Conservation (phyloP, 768 basidiomycete genomes). For the Steccherinum ochraceum region DNA sequence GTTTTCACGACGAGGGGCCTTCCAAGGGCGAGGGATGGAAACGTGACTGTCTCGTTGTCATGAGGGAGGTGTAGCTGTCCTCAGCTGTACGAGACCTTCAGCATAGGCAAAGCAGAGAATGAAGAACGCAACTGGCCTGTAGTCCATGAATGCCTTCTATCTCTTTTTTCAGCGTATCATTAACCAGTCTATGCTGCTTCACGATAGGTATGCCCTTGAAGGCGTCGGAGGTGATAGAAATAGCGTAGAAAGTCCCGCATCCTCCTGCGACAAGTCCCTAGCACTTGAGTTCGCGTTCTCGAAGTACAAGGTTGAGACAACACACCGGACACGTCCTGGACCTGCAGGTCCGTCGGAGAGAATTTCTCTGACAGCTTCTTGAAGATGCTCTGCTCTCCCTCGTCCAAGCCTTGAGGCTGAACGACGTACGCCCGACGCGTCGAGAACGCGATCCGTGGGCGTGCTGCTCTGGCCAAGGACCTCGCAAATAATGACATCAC, state of each 20-base stretch:
- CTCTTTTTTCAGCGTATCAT: conserved; percentile 78
- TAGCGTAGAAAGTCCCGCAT: conserved; percentile 96
- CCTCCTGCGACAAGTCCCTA: conserved; percentile 52
- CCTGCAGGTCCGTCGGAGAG: conserved; percentile 71
- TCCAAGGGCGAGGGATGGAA: not conserved
- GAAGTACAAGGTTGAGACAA: conserved; percentile 1
- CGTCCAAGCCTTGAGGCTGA: conserved; percentile 25
- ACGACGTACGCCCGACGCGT: no score
- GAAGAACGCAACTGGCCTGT: conserved; percentile 54
- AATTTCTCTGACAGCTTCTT: conserved; percentile 71
- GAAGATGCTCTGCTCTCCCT: conserved; percentile 68
- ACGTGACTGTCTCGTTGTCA: not conserved
- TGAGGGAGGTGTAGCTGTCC: conserved; percentile 14
- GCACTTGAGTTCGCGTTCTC: conserved; percentile 1
- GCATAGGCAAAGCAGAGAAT: not conserved
- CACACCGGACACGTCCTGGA: conserved; percentile 94
- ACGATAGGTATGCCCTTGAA: conserved; percentile 85
- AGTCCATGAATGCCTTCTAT: conserved; percentile 90
- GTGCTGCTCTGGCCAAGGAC: not conserved
- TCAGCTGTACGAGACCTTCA: conserved; percentile 10
- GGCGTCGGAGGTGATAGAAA: conserved; percentile 74
- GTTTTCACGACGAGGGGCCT: no score
- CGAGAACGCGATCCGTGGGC: not conserved
- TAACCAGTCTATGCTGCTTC: conserved; percentile 92
- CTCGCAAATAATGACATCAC: no score